Evolutionary conservation across 495 filamentous ascomycete species (phyloP).

Genomic region (Sordaria brevicollis): DNA sequence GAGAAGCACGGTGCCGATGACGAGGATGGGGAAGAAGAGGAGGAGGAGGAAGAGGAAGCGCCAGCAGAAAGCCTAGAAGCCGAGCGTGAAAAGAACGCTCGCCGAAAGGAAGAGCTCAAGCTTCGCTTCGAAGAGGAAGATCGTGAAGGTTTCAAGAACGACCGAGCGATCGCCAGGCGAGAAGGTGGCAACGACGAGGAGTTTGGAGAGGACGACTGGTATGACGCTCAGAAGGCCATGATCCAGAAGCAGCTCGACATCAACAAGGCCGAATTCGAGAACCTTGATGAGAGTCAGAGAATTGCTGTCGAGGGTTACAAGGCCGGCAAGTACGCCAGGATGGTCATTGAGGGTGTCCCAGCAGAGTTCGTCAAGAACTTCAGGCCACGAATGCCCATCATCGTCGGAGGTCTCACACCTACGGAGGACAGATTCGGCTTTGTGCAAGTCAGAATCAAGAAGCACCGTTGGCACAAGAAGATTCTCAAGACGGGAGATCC

Average conservation of each 20-base stretch:
- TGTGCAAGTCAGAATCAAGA: conserved; percentile 90
- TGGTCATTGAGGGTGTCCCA: conserved; percentile 78
- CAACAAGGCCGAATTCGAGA: conserved; percentile 85
- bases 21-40: conserved; percentile 18
- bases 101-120: conserved; percentile 86
- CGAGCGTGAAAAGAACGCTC: conserved; percentile 84
- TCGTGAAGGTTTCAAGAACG: conserved; percentile 81
- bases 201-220: conserved; percentile 98
- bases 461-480: conserved; percentile 97
- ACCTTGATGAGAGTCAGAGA: conserved; percentile 69
- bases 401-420: conserved; percentile 79
- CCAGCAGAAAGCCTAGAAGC: conserved; percentile 36
- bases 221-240: conserved; percentile 88
- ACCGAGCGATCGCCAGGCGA: conserved; percentile 58
- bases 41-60: conserved; percentile 21
- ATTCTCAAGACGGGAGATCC: conserved; percentile 97
- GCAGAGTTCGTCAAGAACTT: conserved; percentile 88
- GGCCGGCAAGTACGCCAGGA: conserved; percentile 88
- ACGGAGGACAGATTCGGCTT: conserved; percentile 94
- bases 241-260: conserved; percentile 90
- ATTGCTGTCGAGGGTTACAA: conserved; percentile 77
- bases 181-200: conserved; percentile 54
- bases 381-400: conserved; percentile 71
- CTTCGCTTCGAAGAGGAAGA: conserved; percentile 96
- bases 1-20: conserved; percentile 40